Base-by-base conservation (phyloP, 2,329 filamentous ascomycete genomes). In the Fusarium sp. region DNA sequence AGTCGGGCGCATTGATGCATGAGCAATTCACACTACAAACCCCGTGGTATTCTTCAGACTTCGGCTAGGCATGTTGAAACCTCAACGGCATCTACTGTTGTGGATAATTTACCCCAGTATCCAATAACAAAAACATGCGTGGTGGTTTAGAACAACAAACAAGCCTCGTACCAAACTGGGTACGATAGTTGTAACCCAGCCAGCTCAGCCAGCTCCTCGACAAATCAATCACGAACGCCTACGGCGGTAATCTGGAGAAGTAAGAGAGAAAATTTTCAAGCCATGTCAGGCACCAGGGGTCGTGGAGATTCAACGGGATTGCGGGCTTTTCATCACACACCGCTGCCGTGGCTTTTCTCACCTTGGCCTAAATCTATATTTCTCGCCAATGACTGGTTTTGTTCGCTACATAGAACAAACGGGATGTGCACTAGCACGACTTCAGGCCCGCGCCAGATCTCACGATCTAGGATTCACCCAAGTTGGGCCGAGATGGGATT, bases 401-500 rank as follows among this genome's bases (percentile, higher is more conserved):
- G 39, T 48, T 62, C 47, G 20, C 48, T 68, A 54, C 47, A 68
- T 48, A 65, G 55, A 68, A 69, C 46, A 47, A 62, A 65, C 52
- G 48, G 42, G 53, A 59, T 67, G 53, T 55, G 49, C 53, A 56
- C 65, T 69, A 69, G 56, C 51, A 62, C 56, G 23, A 62, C 56
- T 69, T 62, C 55, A 66, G 56, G 21, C 55, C 54, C 54, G 40
- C 39, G 45, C 34, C 56, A 63, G 70, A 72, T 72, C 70, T 60
- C 56, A 44, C 56, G 68, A 72, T 72, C 70, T 72, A 28, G 62
- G 59, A 69, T 62, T 56, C 48, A 46, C 57, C 9, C 51, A 62
- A 57, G 56, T 64, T 69, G 40, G 62, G 56, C 68, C 67, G 62
- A 68, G 67, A 66, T 58, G 58, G 43, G 28, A 56, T 34, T 45